Evolutionary conservation across 495 filamentous ascomycete genomes (phyloP), one percentile per base, ranked within the genome.

Genomic region (Aspergillus taichungensis): DNA sequence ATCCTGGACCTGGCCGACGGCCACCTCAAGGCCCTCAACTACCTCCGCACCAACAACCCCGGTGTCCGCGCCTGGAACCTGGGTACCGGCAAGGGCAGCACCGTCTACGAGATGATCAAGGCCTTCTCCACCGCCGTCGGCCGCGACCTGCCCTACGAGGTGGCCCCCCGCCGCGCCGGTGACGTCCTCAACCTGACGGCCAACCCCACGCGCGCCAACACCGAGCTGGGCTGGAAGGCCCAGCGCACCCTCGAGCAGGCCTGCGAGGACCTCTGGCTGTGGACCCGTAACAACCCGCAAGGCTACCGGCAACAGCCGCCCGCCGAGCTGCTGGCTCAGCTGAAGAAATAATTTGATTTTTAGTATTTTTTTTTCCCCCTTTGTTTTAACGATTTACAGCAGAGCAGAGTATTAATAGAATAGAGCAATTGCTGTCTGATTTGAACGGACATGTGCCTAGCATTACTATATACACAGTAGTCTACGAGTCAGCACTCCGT

Each of bases 41-140:
- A 95, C 67, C 87, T 98, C 34, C 84, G 85, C 52, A 75, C 84
- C 43, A 75, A 91, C 60, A 85, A 94, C 61, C 94, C 94, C 34
- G 92, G 92, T 47, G 88, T 95, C 40, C 80, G 85, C 46, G 91
- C 90, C 46, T 98, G 94, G 94, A 98, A 98, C 71, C 62, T 98
- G 45, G 92, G 92, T 14, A 95, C 89, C n/a, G 92, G 92, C 32
- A 84, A 82, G 57, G 92, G 92, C 49, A 89, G 83, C 65, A 97
- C 94, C 8, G 92, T 98, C 30, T 91, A 88, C 64, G 88, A 98
- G 59, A 98, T 98, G 78, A 84, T 98, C 77, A 85, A 86, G 44
- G 88, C 94, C 47, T 98, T 98, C 73, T 86, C 80, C 60, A 67
- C 76, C 31, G 87, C 87, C 30, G 87, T 95, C 27, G 91, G 92